Evolutionary conservation across 371 early-diverging fungal species (phyloP), one percentile per base, ranked within the genome.

Genomic region (Syncephalis fuscata): DNA sequence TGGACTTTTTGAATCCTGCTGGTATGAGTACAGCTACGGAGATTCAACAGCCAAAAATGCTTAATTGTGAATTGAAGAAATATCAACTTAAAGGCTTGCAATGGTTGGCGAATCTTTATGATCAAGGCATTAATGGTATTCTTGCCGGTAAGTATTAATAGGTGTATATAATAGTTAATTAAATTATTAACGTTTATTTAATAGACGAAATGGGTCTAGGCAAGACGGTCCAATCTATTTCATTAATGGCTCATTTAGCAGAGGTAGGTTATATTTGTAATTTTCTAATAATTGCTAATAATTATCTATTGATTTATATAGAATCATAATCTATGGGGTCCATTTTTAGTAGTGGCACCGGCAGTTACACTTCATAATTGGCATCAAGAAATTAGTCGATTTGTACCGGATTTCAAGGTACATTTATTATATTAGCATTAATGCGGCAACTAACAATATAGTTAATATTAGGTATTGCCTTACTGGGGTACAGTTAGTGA

Each of bases 71-170:
- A 53, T 71, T 97, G 11, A 92, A 90, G 59, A 76, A 80, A 38
- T 93, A 99, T 62, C 99, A 99, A 64, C 64, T 98, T 44, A 90
- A 96, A 65, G 99, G 99, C 19, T 72, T 99, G 21, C 93, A 92
- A 61, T 99, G 99, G 99, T 76, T 99, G 15, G 85, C 88, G 21
- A 91, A 86, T 60, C 63, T 96, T 59, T 93, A 93, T 57, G 90
- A 94, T 50, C 89, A 91, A 58, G 94, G 93, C 46, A 94, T 98
- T 62, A 96, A 95, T 63, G 92, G 97, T 48, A 95, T 98, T 57
- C 66, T 96, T 27, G 95, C 97, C 4, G 32, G 32, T 32, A 7
- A 32, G 32, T 32, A 32, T 32, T 32, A 32, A 2, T 94, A 40
- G 27, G 57, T 20, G 24, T 27, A 27, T 44, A 21, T 0, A 20